phyloP scores from a whole-genome alignment of 2,329 filamentous ascomycete genomes.

The Arthrinium puccinioides region DNA sequence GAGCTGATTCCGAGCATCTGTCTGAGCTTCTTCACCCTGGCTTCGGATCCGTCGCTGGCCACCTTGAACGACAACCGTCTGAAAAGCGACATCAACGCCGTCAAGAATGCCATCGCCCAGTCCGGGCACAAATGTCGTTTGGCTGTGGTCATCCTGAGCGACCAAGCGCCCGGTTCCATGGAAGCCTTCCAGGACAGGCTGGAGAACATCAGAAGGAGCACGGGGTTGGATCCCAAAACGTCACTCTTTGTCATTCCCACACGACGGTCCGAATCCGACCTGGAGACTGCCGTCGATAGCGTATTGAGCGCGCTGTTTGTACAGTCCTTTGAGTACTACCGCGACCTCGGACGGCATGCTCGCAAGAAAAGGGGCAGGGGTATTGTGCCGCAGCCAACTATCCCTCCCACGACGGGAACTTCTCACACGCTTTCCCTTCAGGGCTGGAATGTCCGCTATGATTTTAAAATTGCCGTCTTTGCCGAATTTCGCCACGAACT shows the following conservation, averaged over 20 bases:
- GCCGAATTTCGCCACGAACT: conserved; percentile 92
- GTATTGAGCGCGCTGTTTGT: conserved; percentile 68
- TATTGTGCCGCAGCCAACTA: conserved; percentile 69
- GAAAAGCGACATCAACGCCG: conserved; percentile 75
- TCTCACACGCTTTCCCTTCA: conserved; percentile 78
- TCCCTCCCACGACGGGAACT: conserved; percentile 75
- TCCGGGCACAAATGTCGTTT: conserved; percentile 74
- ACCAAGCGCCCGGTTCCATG: conserved; percentile 46
- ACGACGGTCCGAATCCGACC: conserved; percentile 61
- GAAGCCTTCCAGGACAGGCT: conserved; percentile 66
- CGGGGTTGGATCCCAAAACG: conserved; percentile 73
- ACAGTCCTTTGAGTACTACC: conserved; percentile 79
- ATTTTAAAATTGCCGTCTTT: conserved; percentile 86
- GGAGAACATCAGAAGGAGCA: conserved; percentile 69
- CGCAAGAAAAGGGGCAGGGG: conserved; percentile 81
- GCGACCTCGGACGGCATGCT: conserved; percentile 86
- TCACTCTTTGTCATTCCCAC: conserved; percentile 76
- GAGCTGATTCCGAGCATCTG: conserved; percentile 72
- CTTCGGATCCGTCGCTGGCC: conserved; percentile 63
- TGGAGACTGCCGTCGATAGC: conserved; percentile 65
- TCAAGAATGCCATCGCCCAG: conserved; percentile 59
- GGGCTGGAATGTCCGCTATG: conserved; percentile 90
- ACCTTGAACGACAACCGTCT: conserved; percentile 80
- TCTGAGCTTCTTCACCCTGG: conserved; percentile 73
- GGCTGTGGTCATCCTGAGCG: conserved; percentile 69